phyloP scores from a whole-genome alignment of 2,329 filamentous ascomycete species.

The Escovopsis sp. region DNA sequence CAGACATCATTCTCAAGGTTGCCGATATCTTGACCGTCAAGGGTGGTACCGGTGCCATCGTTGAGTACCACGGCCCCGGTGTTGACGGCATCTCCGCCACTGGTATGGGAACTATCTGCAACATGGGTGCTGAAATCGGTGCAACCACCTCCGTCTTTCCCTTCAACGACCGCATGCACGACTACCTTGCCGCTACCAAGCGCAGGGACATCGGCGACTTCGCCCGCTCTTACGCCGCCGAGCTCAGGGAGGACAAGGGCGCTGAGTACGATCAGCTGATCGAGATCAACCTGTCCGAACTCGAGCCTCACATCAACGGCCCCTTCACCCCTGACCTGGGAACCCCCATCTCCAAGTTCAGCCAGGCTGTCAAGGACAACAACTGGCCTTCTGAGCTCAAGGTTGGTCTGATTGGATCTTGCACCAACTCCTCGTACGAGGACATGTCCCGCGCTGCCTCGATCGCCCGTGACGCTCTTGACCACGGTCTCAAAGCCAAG shows the following conservation, averaged over 20 bases:
- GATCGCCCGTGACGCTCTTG: slow-evolving; percentile 79
- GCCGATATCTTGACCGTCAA: slow-evolving; percentile 95
- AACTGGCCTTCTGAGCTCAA: slow-evolving; percentile 94
- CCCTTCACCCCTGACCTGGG: slow-evolving; percentile 97
- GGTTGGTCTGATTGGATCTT: slow-evolving; percentile 92
- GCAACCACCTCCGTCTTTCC: slow-evolving; percentile 92
- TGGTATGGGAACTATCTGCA: slow-evolving; percentile 72
- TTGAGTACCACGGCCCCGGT: slow-evolving; percentile 64
- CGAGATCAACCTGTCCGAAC: slow-evolving; percentile 86
- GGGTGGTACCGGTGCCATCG: slow-evolving; percentile 86
- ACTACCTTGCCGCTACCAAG: slow-evolving; percentile 88
- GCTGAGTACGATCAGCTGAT: slow-evolving; percentile 93
- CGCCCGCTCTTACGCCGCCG: slow-evolving; percentile 66
- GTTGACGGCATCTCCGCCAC: slow-evolving; percentile 62
- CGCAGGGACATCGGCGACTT: slow-evolving; percentile 83
- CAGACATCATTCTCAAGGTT: slow-evolving; percentile 93
- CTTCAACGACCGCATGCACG: slow-evolving; percentile 96
- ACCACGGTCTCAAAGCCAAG: slow-evolving; percentile 90
- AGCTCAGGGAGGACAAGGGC: slow-evolving; percentile 76
- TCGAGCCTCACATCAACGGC: slow-evolving; percentile 97
- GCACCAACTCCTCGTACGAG: slow-evolving; percentile 79
- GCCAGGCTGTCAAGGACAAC: slow-evolving; percentile 84
- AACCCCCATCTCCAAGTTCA: slow-evolving; percentile 95
- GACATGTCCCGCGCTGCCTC: slow-evolving; percentile 91
- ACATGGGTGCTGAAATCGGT: slow-evolving; percentile 61